These are phyloP conservation scores for Blastocrithidia nonstop DNA, from an alignment of 208 protist species.

Conservation along the genomic window DNA sequence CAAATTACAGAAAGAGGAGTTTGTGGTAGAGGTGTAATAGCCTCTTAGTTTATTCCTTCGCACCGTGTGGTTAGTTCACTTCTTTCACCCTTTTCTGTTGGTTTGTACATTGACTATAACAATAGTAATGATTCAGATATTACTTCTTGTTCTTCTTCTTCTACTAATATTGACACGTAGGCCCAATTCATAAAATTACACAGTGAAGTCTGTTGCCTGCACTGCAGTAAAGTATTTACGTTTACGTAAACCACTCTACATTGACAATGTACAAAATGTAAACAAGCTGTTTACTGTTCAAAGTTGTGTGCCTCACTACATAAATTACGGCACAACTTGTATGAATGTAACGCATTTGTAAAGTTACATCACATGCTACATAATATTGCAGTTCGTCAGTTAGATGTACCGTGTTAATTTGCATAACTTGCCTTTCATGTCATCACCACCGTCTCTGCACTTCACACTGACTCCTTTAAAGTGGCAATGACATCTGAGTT, in stretches of 20 bases:
- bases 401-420: constrained; percentile 43
- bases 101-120: too few relatives aligned
- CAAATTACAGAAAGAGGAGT: too few relatives aligned
- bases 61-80: too few relatives aligned
- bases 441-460: constrained; percentile 52
- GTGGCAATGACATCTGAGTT: too few relatives aligned
- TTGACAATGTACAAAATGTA: constrained; percentile 17
- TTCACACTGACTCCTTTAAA: too few relatives aligned
- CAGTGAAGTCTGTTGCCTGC: constrained; percentile 23
- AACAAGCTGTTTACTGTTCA: constrained; percentile 46
- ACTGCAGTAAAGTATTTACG: constrained; percentile 16
- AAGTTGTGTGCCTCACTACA: constrained; percentile 19
- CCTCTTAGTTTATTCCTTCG: too few relatives aligned
- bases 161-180: constrained; percentile 43
- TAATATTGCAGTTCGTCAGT: constrained; percentile 10
- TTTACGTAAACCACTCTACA: neutral
- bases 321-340: constrained; percentile 30
- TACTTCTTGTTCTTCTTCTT: too few relatives aligned
- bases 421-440: constrained; percentile 46
- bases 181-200: constrained; percentile 35
- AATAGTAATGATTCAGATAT: too few relatives aligned
- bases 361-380: constrained; percentile 37
- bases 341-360: constrained; percentile 35
- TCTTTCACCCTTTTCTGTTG: too few relatives aligned
- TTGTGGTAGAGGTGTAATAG: too few relatives aligned